Percentiles rank a stretch among this genome's conserved stretches.
Conservation (phyloP, 441 rosid species). For the Codiaeum variegatum region DNA sequence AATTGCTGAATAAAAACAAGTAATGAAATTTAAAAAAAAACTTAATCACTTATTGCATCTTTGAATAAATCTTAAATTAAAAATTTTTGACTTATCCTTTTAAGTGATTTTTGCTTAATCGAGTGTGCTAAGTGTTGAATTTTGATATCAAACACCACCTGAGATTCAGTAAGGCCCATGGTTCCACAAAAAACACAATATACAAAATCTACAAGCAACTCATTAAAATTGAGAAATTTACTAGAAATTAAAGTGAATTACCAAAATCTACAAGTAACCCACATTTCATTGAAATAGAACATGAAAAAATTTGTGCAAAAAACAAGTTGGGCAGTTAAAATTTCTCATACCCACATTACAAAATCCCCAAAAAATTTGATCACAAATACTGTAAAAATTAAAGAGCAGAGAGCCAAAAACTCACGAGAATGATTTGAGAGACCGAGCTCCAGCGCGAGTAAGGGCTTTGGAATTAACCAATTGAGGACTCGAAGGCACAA, state of each 20-base stretch:
- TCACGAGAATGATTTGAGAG: conserved; percentile 48
- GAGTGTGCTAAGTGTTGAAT: no score
- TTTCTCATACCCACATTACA: background rate
- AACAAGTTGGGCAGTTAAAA: background rate
- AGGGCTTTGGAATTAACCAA: conserved; percentile 2
- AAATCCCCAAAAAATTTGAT: background rate
- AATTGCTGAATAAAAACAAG: no score
- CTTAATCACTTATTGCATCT: no score
- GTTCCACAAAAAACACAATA: background rate
- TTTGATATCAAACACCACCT: no score
- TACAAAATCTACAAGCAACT: background rate
- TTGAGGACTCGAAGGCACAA: background rate
- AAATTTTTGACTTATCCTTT: no score
- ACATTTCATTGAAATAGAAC: background rate
- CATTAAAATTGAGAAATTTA: background rate
- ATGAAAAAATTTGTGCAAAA: background rate
- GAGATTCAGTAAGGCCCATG: background rate
- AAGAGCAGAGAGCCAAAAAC: conserved; percentile 13
- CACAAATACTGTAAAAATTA: background rate
- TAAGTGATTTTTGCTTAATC: no score
- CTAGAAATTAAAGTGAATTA: background rate
- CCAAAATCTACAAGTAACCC: background rate
- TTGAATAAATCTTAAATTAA: no score
- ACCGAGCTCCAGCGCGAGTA: conserved; percentile 35
- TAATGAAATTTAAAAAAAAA: no score